Evolutionary conservation across 768 basidiomycete species (phyloP).

Genomic region (Phaffia australis): DNA sequence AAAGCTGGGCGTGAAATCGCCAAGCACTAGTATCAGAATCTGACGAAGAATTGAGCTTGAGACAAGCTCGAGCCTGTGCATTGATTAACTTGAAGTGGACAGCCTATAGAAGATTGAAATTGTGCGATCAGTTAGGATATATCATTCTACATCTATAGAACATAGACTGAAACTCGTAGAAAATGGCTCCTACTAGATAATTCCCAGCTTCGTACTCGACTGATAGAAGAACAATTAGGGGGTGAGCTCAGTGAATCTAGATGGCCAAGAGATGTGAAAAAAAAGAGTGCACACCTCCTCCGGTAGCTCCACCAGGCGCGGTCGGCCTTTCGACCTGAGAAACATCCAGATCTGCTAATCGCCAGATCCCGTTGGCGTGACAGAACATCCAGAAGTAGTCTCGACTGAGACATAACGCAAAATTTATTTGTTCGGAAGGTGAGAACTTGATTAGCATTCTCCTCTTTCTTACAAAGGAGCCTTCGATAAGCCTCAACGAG

Average conservation of each 20-base stretch:
- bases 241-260: neutral
- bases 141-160: neutral
- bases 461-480: neutral
- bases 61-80: slow-evolving; percentile 56
- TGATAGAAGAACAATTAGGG: neutral
- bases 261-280: neutral
- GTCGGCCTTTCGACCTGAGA: slow-evolving; percentile 60
- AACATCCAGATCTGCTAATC: slow-evolving; percentile 70
- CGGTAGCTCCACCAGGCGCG: slow-evolving; percentile 96
- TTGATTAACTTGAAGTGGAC: slow-evolving; percentile 81
- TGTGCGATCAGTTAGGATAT: neutral
- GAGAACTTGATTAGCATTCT: slow-evolving; percentile 43
- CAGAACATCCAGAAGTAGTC: slow-evolving; percentile 97
- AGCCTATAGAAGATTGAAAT: slow-evolving; percentile 46
- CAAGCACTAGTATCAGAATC: slow-evolving; percentile 44
- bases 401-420: slow-evolving; percentile 64
- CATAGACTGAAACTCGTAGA: neutral
- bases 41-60: slow-evolving; percentile 57
- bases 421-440: slow-evolving; percentile 52
- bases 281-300: slow-evolving; percentile 48
- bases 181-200: slow-evolving; percentile 60
- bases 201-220: slow-evolving; percentile 93
- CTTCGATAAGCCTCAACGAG: slow-evolving; percentile 36
- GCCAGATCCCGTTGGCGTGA: slow-evolving; percentile 88
- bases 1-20: slow-evolving; percentile 73